phyloP scores from a whole-genome alignment of 768 basidiomycete genomes.

The Pleurotus tuber-regium region DNA sequence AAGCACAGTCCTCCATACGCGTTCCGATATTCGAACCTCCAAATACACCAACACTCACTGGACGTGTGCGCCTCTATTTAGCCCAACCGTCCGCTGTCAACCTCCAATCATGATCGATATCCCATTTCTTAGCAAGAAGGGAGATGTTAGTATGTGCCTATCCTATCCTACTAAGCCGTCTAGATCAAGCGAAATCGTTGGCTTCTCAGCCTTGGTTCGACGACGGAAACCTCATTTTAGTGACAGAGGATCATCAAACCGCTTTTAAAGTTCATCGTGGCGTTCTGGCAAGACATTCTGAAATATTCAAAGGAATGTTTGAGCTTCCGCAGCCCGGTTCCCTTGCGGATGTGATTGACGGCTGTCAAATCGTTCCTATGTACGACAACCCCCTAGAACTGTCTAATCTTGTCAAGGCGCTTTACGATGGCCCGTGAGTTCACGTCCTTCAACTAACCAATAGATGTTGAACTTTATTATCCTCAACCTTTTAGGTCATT shows the following conservation, averaged over 20 bases:
- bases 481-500: conserved; percentile 38
- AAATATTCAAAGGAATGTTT: conserved; percentile 56
- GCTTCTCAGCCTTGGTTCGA: conserved; percentile 53
- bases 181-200: background rate
- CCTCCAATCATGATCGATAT: background rate
- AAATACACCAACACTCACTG: background rate
- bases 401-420: conserved; percentile 46
- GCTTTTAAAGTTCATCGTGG: conserved; percentile 56
- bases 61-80: background rate
- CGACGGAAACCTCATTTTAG: conserved; percentile 56
- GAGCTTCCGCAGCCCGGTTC: conserved; percentile 39
- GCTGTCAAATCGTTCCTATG: conserved; percentile 51
- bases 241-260: conserved; percentile 37
- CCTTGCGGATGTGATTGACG: conserved; percentile 35
- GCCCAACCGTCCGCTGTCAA: background rate
- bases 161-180: background rate
- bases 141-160: conserved; percentile 7
- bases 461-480: too few species aligned
- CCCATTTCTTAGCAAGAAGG: background rate
- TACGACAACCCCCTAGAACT: conserved; percentile 50
- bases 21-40: background rate
- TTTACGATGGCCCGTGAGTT: conserved; percentile 60
- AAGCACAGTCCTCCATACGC: too few species aligned
- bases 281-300: conserved; percentile 51
- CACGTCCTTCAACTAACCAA: too few species aligned